Base-by-base conservation (phyloP, 2,329 filamentous ascomycete species). In the Arthrobotrys megalospora region DNA sequence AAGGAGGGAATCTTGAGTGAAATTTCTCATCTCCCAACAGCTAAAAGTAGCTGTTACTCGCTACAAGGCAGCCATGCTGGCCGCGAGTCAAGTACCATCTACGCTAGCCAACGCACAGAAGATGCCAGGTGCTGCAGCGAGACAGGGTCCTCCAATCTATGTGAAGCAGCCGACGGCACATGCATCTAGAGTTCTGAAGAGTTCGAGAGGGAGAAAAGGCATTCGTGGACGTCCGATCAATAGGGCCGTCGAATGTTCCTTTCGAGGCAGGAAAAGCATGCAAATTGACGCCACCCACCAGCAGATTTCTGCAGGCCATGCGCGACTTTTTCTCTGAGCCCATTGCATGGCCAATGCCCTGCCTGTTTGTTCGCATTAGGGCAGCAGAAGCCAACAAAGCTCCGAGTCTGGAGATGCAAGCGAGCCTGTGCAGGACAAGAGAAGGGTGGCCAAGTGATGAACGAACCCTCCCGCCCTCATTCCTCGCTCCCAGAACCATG, bases 281-380 rank as follows among this genome's bases (percentile, higher is more conserved):
- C 66, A 63, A 52, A 71, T 70, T 77, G 73, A 77, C 73, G 73
- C 73, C 73, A 77, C 73, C 73, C 73, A 77, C 73, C 34, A 77
- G 66, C 73, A 77, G 69, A 50, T 50, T 55, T 62, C 53, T 60
- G 43, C 65, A 58, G 41, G 53, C 65, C 58, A 60, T 70, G 65
- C 72, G 72, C 65, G 72, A 76, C 73, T 77, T 77, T 67, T 73
- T 70, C 28, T 64, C 63, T 53, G 41, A 58, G 28, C 50, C 38
- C 10, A 28, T 5, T 28, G 24, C 24, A 16, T 41, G 41, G 14
- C 21, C 50, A 21, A 47, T 45, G 72, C 53, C 36, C n/a, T 36
- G 36, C 16, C 19, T 28, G 12, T 28, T 58, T 19, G 45, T 47
- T 48, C 36, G 48, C 34, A 34, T 45, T 53, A 50, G 69, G 70